Conservation (phyloP, 257 asterid genomes). For the Fraxinus anomala region DNA sequence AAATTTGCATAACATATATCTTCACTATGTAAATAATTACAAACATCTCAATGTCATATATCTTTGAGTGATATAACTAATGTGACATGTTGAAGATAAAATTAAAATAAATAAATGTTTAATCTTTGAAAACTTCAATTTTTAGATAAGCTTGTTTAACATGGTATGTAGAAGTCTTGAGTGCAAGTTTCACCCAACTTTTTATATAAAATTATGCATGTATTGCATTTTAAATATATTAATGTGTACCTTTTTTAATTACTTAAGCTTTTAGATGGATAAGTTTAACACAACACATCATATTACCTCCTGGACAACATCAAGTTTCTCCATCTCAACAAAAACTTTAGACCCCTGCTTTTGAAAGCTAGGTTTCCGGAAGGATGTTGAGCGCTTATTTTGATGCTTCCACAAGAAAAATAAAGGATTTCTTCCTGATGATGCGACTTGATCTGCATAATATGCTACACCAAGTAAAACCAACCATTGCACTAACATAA, state of each 20-base stretch:
- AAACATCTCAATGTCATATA: conserved; percentile 11
- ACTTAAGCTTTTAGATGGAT: not conserved
- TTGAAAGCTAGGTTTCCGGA: conserved; percentile 61
- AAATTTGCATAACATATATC: conserved; percentile 9
- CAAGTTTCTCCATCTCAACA: conserved; percentile 74
- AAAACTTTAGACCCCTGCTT: conserved; percentile 75
- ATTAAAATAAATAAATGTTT: not conserved
- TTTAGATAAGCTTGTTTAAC: not conserved
- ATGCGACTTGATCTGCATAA: conserved; percentile 63
- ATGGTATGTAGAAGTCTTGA: not conserved
- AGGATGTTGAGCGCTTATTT: conserved; percentile 54
- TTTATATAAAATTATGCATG: not conserved
- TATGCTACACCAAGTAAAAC: conserved; percentile 72
- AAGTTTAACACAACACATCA: not conserved
- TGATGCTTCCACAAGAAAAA: conserved; percentile 49
- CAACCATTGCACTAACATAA: conserved; percentile 80
- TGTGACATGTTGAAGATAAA: not conserved
- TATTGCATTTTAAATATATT: not conserved
- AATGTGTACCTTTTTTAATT: not conserved
- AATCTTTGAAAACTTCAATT: not conserved
- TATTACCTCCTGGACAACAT: conserved; percentile 82
- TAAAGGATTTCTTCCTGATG: conserved; percentile 75
- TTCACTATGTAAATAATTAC: not conserved
- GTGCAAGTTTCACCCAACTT: not conserved
- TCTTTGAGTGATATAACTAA: not conserved